Evolutionary conservation across 768 basidiomycete species (phyloP), one percentile per base, ranked within the genome.

Genomic region (Russula compacta): DNA sequence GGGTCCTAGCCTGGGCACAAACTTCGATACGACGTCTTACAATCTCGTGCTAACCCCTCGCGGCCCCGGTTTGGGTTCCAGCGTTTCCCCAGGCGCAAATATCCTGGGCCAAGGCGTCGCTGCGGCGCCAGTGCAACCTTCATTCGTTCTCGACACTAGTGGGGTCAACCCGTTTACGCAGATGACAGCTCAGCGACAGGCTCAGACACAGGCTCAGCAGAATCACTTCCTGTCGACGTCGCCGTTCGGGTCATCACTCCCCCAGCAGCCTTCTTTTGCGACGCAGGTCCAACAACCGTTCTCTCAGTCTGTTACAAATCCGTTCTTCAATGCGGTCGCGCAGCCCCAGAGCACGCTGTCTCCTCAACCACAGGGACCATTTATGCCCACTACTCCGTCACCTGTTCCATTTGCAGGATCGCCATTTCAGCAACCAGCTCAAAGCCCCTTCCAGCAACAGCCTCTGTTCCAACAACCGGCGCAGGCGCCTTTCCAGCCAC

Each of bases 261-360:
- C 66, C 21, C 73, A 73, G 58, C 64, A 71, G 36, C 65, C 65
- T 15, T 38, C 61, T 33, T 69, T 67, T 58, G 60, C 65, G 8
- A 67, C 58, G 47, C 66, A 64, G 48, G 33, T 54, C 14, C 66
- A 68, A 19, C 59, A 65, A 51, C 66, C 57, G 6, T 60, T 53
- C 47, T 52, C 64, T 21, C 64, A 38, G 8, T 15, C 59, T 14
- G 35, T 40, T 8, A 55, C 47, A 58, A 53, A 55, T 58, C 42
- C 60, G 19, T 46, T 65, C 64, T 65, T 67, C 64, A 48, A 68
- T 71, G 11, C 58, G 66, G 21, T 72, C 66, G 21, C 73, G 71
- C 60, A 71, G 72, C 40, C 69, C 69, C 49, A 67, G 69, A 42
- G 71, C 66, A 69, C 74, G 62, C 57, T 71, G 36, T 53, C 71